Evolutionary conservation across 2,329 filamentous ascomycete species (phyloP).

Genomic region (Xylariomycetidae sp.): DNA sequence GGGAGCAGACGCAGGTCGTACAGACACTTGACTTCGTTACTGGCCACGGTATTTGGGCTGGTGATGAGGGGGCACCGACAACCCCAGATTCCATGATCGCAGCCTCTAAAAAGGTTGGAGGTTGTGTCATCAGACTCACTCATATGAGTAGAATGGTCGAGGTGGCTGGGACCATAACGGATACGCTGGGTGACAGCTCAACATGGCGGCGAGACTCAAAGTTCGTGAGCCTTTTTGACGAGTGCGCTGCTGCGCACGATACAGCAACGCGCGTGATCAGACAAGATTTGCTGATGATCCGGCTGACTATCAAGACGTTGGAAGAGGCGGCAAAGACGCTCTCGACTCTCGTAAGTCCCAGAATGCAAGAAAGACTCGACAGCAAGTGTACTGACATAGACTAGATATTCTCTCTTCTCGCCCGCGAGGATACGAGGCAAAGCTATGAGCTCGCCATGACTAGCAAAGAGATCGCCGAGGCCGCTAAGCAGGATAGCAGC

Average conservation of each 20-base stretch:
- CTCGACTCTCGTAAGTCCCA: not conserved
- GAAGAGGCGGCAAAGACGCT: not conserved
- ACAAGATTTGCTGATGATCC: slow-evolving; percentile 1
- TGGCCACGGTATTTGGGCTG: not conserved
- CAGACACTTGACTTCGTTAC: not conserved
- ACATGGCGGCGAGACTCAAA: too few species aligned
- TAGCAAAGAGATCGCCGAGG: slow-evolving; percentile 9
- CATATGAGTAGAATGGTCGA: not conserved
- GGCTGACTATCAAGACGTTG: not conserved
- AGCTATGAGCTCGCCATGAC: slow-evolving; percentile 1
- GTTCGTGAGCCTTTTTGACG: too few species aligned
- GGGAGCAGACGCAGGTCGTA: not conserved
- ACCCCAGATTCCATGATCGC: slow-evolving; percentile 1
- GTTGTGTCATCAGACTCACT: not conserved
- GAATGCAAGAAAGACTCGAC: too few species aligned
- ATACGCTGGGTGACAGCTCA: too few species aligned
- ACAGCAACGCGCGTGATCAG: not conserved
- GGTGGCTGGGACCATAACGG: not conserved
- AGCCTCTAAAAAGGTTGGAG: not conserved
- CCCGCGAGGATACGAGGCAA: slow-evolving; percentile 2
- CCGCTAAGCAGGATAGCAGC: slow-evolving; percentile 24
- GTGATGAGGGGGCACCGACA: not conserved
- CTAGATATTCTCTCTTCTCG: slow-evolving; percentile 1
- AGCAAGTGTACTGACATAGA: not conserved
- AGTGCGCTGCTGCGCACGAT: not conserved